These are phyloP conservation scores for Backusella macrospora DNA, from an alignment of 192 early-diverging fungal genomes.

Conservation along the genomic window DNA sequence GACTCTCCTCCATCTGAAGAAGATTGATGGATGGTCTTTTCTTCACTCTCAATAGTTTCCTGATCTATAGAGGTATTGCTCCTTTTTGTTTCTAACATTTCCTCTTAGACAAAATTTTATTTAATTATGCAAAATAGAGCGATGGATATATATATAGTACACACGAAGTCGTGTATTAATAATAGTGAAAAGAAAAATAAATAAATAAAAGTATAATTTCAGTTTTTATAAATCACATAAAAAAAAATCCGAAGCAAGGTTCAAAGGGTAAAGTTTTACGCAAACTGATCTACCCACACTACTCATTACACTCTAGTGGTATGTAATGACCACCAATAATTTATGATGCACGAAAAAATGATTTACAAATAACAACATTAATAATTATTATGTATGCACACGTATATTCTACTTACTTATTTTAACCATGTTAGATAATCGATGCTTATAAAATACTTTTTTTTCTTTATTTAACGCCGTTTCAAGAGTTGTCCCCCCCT, in stretches of 20 bases:
- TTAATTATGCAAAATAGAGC: not conserved
- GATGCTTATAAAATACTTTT: not conserved
- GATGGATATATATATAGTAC: not conserved
- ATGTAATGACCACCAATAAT: not conserved
- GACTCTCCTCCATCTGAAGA: not conserved
- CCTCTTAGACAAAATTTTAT: not conserved
- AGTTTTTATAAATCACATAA: not conserved
- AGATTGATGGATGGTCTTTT: not conserved
- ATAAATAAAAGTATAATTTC: not conserved
- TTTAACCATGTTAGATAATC: not conserved
- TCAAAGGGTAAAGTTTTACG: not conserved
- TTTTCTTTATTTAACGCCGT: not conserved
- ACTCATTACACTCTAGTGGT: not conserved
- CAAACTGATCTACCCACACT: slow-evolving; percentile 7
- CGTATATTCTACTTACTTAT: not conserved
- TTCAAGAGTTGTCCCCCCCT: not conserved
- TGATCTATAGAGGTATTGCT: slow-evolving; percentile 6
- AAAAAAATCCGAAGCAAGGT: not conserved
- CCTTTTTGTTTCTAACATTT: not conserved
- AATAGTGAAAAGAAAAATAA: not conserved
- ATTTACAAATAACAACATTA: not conserved
- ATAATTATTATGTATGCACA: not conserved
- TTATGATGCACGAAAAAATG: not conserved
- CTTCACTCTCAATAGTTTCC: slow-evolving; percentile 4
- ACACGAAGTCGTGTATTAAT: not conserved